A percentile compares a stretch with the other conserved stretches of the same genome.
phyloP scores from a whole-genome alignment of 78 protist genomes.

The Emiliania huxleyi region DNA sequence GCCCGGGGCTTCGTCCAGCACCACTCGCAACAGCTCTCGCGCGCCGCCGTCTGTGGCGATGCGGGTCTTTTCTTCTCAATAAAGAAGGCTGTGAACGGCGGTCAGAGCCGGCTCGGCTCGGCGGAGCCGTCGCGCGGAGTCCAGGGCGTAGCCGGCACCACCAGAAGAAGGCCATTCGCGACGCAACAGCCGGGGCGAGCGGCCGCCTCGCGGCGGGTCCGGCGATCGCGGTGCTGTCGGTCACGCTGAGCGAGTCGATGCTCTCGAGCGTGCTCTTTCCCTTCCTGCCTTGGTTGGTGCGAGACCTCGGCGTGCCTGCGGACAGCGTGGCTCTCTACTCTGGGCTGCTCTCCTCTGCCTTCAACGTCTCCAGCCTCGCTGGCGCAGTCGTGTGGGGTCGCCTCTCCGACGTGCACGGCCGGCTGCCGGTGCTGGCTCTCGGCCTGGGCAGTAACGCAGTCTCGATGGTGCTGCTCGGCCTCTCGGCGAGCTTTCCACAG shows the following conservation, averaged over 20 bases:
- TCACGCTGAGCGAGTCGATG: not conserved
- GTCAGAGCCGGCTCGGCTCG: too few species aligned
- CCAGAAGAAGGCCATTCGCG: too few species aligned
- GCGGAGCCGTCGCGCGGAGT: too few species aligned
- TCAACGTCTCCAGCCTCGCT: not conserved
- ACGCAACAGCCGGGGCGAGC: too few species aligned
- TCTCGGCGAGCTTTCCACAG: not conserved
- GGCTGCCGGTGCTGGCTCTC: not conserved
- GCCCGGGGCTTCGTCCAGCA: too few species aligned
- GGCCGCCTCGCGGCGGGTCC: too few species aligned
- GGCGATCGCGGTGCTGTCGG: too few species aligned
- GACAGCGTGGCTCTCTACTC: not conserved
- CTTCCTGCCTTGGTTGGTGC: not conserved
- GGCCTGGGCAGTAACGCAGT: not conserved
- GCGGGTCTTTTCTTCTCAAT: too few species aligned
- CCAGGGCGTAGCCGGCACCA: too few species aligned
- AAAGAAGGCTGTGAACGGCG: too few species aligned
- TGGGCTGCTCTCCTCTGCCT: not conserved
- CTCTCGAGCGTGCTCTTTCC: not conserved
- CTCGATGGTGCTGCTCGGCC: not conserved
- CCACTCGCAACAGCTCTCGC: too few species aligned
- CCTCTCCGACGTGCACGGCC: not conserved
- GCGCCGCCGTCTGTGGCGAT: too few species aligned
- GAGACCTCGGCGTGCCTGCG: not conserved
- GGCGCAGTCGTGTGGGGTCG: not conserved